Evolutionary conservation across 164 flowering plant genomes (phyloP), one percentile per base, ranked within the genome.

Genomic region (Tetracentron sinense): DNA sequence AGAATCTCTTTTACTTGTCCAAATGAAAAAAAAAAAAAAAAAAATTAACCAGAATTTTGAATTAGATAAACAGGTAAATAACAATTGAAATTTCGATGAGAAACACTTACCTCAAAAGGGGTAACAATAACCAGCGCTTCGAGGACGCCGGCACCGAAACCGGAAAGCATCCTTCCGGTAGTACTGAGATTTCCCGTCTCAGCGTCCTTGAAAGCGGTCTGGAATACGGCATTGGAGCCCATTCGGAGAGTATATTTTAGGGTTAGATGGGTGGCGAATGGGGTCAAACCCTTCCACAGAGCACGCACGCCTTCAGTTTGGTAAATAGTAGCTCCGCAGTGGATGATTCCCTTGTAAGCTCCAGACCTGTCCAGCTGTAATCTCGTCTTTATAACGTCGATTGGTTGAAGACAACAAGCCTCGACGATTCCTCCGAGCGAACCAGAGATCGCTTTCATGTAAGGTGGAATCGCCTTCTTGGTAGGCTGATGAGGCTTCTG

Each of bases 201-300:
- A 8, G 81, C 27, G 68, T 94, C 96, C 80, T 85, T 89, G 56
- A 94, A 85, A 8, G 84, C 90, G 4, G 82, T 6, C 75, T 94
- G 99, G 29, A 94, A 51, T 47, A 91, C 62, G 19, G 97, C 97
- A 72, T 94, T 94, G 29, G 99, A 89, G 0, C 99, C 97, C 99
- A 94, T 94, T 6, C 99, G 79, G 22, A 93, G 87, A 46, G 98
- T 65, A 67, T 93, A 93, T 69, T 93, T 93, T 25, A 90, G 78
- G 3, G 99, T 94, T 26, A 94, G 75, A 67, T 94, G 99, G 19
- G 99, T 91, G 6, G 97, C 93, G 62, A 91, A 94, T 4, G 99
- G 99, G 1, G 99, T 94, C 60, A 94, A 64, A 0, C 99, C 99
- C 70, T 94, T 94, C 99, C 99, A 94, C 30, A 94, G 74, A 19